Evolutionary conservation across 768 basidiomycete species (phyloP).

Genomic region (Rhodotorula toruloides): DNA sequence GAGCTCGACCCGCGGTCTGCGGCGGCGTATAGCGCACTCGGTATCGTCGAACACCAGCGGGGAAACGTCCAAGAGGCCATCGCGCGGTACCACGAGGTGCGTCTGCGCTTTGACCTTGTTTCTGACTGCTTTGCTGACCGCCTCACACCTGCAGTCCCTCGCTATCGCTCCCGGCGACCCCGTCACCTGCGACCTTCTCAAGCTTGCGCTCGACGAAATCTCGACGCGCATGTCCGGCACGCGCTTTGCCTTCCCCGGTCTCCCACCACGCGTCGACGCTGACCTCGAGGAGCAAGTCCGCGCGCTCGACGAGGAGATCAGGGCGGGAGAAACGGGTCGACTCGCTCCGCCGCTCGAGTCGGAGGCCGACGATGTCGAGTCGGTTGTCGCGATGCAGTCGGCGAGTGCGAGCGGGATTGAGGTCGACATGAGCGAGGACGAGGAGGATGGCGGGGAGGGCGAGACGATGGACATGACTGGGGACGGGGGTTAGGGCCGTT

Average conservation of each 20-base stretch:
- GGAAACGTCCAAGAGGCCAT: constrained; percentile 74
- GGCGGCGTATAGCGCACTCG: constrained; percentile 76
- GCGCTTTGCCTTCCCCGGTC: constrained; percentile 28
- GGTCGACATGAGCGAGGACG: constrained; percentile 4
- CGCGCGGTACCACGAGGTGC: constrained; percentile 83
- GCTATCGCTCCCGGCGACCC: constrained; percentile 28
- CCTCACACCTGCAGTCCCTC: constrained; percentile 12
- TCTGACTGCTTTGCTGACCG: neutral
- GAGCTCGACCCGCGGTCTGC: constrained; percentile 80
- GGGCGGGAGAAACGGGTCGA: neutral
- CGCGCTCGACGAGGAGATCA: constrained; percentile 28
- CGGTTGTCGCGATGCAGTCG: neutral
- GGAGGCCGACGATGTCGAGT: neutral
- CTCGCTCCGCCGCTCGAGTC: neutral
- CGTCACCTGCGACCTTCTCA: constrained; percentile 25
- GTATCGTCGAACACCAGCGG: constrained; percentile 76
- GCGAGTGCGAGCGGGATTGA: constrained; percentile 1
- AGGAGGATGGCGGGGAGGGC: constrained; percentile 11
- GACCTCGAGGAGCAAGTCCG: constrained; percentile 29
- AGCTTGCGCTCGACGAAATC: constrained; percentile 27
- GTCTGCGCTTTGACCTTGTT: constrained; percentile 35
- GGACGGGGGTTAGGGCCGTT: too few species aligned
- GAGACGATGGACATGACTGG: constrained; percentile 34
- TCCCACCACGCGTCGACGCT: constrained; percentile 10
- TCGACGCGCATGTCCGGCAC: neutral